Evolutionary conservation across 176 grass and related monocot genomes (phyloP).

Genomic region (Eleusine indica): DNA sequence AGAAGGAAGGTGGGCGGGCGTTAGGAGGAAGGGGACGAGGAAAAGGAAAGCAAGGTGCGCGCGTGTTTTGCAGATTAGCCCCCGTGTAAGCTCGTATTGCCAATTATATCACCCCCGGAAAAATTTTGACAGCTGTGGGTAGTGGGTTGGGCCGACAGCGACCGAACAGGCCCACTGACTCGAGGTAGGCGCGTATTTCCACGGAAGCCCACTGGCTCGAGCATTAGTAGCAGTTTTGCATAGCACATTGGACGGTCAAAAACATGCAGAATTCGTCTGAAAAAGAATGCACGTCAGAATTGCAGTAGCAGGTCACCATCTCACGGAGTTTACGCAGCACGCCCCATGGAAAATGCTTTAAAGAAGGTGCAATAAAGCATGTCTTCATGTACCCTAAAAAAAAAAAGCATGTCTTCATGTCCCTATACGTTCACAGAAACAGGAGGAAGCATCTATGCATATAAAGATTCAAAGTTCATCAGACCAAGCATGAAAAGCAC

Average conservation of each 20-base stretch:
- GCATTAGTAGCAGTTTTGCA: not conserved
- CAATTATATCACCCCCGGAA: not conserved
- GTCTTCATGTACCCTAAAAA: not conserved
- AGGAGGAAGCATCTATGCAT: not conserved
- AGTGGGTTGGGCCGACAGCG: not conserved
- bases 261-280: not conserved
- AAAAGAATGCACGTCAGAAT: not conserved
- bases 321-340: not conserved
- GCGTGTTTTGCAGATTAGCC: constrained; percentile 9
- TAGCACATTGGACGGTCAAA: not conserved
- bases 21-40: not conserved
- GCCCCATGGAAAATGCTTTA: constrained; percentile 15
- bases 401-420: not conserved
- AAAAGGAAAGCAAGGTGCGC: constrained; percentile 25
- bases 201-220: constrained; percentile 1
- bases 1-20: not conserved
- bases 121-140: not conserved
- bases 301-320: not conserved
- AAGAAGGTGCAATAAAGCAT: not conserved
- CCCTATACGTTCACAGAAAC: constrained; percentile 11
- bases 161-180: constrained; percentile 1
- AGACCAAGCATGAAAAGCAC: not conserved
- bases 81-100: constrained; percentile 2
- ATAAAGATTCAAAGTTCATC: not conserved
- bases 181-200: not conserved